These are phyloP conservation scores for Pholiota conissans DNA, from an alignment of 768 basidiomycete genomes.

Conservation along the genomic window DNA sequence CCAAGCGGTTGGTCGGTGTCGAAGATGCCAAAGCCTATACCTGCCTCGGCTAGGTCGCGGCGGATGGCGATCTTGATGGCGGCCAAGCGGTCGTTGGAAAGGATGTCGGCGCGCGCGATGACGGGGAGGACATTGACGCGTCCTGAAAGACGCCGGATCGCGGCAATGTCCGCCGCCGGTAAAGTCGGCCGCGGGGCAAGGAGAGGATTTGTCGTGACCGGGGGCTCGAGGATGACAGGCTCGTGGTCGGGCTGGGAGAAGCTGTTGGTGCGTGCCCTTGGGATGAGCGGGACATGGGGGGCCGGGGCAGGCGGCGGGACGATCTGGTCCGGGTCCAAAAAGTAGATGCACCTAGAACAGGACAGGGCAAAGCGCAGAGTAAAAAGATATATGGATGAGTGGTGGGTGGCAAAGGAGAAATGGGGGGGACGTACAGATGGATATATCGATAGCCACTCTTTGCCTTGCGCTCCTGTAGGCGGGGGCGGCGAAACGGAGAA, in stretches of 20 bases:
- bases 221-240: slow-evolving; percentile 79
- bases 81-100: slow-evolving; percentile 80
- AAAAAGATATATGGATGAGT: slow-evolving; percentile 9
- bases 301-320: slow-evolving; percentile 68
- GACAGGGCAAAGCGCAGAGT: slow-evolving; percentile 17
- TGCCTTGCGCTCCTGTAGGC: slow-evolving; percentile 65
- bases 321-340: slow-evolving; percentile 82
- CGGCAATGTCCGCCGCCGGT: slow-evolving; percentile 68
- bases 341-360: slow-evolving; percentile 73
- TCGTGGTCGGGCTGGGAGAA: slow-evolving; percentile 73
- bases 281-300: slow-evolving; percentile 65
- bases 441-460: slow-evolving; percentile 75
- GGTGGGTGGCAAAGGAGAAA: no score
- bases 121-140: slow-evolving; percentile 89
- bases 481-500: slow-evolving; percentile 16
- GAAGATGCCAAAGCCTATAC: slow-evolving; percentile 89
- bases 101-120: slow-evolving; percentile 76
- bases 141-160: slow-evolving; percentile 76
- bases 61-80: slow-evolving; percentile 80
- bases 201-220: slow-evolving; percentile 70
- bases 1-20: slow-evolving; percentile 53
- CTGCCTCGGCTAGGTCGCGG: slow-evolving; percentile 78
- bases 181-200: slow-evolving; percentile 64
- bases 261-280: slow-evolving; percentile 69
- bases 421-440: slow-evolving; percentile 63